Percentiles rank a stretch among this genome's conserved stretches.
These are phyloP conservation scores for Camellia sinensis DNA, from an alignment of 148 eudicot species.

Conservation along the genomic window DNA sequence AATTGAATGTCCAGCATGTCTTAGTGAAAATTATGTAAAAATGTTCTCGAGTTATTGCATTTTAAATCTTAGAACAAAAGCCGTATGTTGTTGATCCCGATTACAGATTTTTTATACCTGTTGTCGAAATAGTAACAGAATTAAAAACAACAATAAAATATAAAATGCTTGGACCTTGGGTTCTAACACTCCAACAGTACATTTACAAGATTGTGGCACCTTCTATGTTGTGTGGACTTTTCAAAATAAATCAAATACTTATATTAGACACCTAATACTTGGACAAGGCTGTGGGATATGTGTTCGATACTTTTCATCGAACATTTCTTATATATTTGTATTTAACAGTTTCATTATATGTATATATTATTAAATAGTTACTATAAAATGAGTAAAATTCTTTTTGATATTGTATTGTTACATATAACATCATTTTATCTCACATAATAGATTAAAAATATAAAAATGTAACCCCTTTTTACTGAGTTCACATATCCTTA, in stretches of 20 bases:
- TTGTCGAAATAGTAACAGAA: not conserved
- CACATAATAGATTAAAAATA: too few relatives aligned
- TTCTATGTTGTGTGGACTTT: too few relatives aligned
- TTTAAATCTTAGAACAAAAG: not conserved
- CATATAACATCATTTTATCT: too few relatives aligned
- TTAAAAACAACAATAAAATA: not conserved
- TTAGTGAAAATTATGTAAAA: not conserved
- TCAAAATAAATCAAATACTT: too few relatives aligned
- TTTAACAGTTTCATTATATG: not conserved
- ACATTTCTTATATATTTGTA: not conserved
- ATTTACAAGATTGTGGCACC: too few relatives aligned
- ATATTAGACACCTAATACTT: not conserved
- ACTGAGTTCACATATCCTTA: too few relatives aligned
- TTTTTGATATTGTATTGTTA: too few relatives aligned
- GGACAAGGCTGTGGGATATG: not conserved
- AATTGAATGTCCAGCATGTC: conserved; percentile 1
- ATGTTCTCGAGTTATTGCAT: not conserved
- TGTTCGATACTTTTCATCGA: not conserved
- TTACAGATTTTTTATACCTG: not conserved
- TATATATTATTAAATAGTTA: too few relatives aligned
- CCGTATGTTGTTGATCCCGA: not conserved
- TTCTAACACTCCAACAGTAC: not conserved
- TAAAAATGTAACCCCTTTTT: too few relatives aligned
- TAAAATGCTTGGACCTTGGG: not conserved
- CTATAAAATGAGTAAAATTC: too few relatives aligned